Percentiles rank a stretch among this genome's conserved stretches.
Conservation (phyloP, 1,139 yeast species). For the Trichomonascaceae sp. region DNA sequence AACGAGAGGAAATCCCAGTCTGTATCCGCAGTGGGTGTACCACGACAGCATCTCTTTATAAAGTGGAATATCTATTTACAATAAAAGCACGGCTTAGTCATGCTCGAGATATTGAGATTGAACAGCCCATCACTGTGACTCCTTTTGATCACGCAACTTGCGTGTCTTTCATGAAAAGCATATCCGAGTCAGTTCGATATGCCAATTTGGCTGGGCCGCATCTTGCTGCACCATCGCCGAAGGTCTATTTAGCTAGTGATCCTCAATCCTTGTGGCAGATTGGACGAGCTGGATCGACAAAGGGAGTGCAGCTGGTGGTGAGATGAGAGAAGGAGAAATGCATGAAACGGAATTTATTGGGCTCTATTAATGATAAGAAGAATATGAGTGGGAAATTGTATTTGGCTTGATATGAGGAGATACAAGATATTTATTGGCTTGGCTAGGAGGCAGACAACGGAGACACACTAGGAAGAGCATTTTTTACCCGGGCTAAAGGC, state of each 20-base stretch:
- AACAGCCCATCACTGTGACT: constrained; percentile 33
- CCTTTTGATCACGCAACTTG: constrained; percentile 37
- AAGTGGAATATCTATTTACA: constrained; percentile 30
- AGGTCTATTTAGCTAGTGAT: constrained; percentile 16
- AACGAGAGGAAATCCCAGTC: constrained; percentile 33
- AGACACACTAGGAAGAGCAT: neutral
- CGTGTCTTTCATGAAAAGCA: constrained; percentile 31
- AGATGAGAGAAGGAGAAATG: neutral
- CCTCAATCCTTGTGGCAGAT: constrained; percentile 9
- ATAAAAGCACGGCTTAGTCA: constrained; percentile 35
- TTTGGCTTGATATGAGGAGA: neutral
- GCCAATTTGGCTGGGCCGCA: constrained; percentile 36
- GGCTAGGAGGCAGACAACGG: neutral
- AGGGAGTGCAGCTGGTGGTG: constrained; percentile 3
- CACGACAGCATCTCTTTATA: constrained; percentile 33
- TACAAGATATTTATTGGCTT: neutral
- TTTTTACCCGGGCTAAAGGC: neutral
- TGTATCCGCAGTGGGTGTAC: constrained; percentile 34
- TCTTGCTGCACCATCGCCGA: constrained; percentile 11
- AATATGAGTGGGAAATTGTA: neutral
- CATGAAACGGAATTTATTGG: too few species aligned
- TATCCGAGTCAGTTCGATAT: constrained; percentile 32
- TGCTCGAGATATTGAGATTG: constrained; percentile 36
- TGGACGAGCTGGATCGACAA: constrained; percentile 7
- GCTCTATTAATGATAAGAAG: neutral